A percentile compares a stretch with the other conserved stretches of the same genome.
Evolutionary conservation across 2,329 filamentous ascomycete genomes (phyloP).

Genomic region (Gremmenia infestans): DNA sequence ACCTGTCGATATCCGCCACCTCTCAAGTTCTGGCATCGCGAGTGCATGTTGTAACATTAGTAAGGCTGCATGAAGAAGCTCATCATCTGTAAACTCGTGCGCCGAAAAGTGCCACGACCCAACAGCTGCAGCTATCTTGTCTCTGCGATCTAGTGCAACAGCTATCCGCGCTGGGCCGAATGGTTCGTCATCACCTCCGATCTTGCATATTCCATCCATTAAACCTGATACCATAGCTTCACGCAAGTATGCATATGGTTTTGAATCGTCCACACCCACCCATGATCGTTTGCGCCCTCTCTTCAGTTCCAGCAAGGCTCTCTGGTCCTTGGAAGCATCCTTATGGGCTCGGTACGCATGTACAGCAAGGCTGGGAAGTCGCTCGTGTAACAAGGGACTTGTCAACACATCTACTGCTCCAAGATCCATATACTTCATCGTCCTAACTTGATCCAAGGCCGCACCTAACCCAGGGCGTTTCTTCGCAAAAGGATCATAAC

Average conservation of each 20-base stretch:
- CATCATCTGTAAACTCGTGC: conserved; percentile 84
- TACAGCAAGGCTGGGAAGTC: conserved; percentile 70
- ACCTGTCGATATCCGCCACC: conserved; percentile 77
- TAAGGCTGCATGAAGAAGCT: conserved; percentile 79
- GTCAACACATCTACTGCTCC: conserved; percentile 83
- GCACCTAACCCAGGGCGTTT: conserved; percentile 33
- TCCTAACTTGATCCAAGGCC: conserved; percentile 42
- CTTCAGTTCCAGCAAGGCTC: conserved; percentile 65
- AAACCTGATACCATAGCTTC: conserved; percentile 91
- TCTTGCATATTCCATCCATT: conserved; percentile 83
- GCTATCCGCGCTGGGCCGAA: conserved; percentile 61
- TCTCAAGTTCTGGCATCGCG: conserved; percentile 71
- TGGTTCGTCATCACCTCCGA: conserved; percentile 54
- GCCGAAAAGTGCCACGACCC: conserved; percentile 85
- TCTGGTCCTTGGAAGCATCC: conserved; percentile 68
- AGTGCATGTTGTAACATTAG: conserved; percentile 89
- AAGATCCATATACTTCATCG: conserved; percentile 73
- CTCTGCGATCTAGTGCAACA: conserved; percentile 60
- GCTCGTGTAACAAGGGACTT: conserved; percentile 69
- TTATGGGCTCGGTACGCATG: conserved; percentile 81
- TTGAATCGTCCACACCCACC: conserved; percentile 81
- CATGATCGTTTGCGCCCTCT: conserved; percentile 81
- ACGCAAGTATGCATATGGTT: conserved; percentile 82
- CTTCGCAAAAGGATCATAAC: conserved; percentile 15
- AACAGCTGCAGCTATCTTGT: conserved; percentile 58